Evolutionary conservation across 1,284 basidiomycete species (phyloP).

Genomic region (Coriolopsis trogii): DNA sequence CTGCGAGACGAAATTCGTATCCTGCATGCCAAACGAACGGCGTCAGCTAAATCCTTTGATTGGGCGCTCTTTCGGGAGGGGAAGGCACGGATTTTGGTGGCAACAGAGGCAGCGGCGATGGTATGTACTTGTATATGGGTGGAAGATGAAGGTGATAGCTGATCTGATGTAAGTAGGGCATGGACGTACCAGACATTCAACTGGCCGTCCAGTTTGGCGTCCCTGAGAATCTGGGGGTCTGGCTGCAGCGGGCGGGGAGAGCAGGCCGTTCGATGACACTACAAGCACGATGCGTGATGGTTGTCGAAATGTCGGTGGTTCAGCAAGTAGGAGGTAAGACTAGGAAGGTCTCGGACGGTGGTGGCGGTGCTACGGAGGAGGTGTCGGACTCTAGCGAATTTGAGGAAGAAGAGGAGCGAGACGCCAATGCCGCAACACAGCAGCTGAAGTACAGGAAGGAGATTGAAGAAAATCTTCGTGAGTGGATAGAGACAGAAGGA

Average conservation of each 20-base stretch:
- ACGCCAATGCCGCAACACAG: too few species aligned
- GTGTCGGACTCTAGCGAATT: background rate
- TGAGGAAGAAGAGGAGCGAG: too few species aligned
- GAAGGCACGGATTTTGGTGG: conserved; percentile 1
- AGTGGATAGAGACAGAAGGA: background rate
- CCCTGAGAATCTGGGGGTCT: conserved; percentile 16
- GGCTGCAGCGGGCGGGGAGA: conserved; percentile 22
- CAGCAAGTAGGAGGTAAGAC: background rate
- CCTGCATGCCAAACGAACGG: background rate
- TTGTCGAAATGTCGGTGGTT: conserved; percentile 12
- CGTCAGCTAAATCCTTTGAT: conserved; percentile 12
- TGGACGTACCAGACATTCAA: conserved; percentile 25
- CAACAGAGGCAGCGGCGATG: conserved; percentile 25
- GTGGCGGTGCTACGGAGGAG: background rate
- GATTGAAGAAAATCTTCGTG: background rate
- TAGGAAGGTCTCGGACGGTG: background rate
- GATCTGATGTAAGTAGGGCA: too few species aligned
- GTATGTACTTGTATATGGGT: too few species aligned
- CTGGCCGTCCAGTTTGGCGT: conserved; percentile 21
- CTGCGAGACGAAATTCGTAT: background rate
- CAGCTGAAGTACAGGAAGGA: conserved; percentile 3
- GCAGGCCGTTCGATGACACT: conserved; percentile 18
- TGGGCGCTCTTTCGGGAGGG: conserved; percentile 8
- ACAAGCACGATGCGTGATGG: conserved; percentile 10
- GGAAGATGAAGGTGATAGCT: too few species aligned